phyloP scores from a whole-genome alignment of 179 eudicot species.

The Actinidia polygama region DNA sequence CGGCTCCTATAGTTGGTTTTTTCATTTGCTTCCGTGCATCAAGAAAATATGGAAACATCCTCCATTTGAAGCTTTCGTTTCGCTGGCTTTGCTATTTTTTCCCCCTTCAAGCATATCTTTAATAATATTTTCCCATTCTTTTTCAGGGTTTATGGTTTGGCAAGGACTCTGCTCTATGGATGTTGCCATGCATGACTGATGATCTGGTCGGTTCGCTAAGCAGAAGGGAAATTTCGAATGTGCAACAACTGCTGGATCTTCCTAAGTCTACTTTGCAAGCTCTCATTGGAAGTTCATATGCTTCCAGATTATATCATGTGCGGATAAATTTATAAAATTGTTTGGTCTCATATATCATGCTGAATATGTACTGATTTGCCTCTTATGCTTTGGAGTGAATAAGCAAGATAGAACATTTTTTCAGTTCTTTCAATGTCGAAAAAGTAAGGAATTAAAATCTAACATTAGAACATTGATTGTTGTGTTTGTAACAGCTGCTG shows the following conservation, averaged over 20 bases:
- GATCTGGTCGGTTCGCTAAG: constrained; percentile 55
- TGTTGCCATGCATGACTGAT: constrained; percentile 83
- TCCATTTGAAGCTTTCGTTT: not conserved
- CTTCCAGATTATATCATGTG: constrained; percentile 76
- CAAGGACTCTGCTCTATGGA: constrained; percentile 70
- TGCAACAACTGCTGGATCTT: constrained; percentile 75
- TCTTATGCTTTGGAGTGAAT: not conserved
- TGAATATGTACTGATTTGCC: constrained; percentile 1
- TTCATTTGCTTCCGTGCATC: not conserved
- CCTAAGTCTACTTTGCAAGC: constrained; percentile 54
- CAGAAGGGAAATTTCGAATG: constrained; percentile 54
- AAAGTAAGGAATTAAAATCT: not conserved
- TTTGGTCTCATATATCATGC: not conserved
- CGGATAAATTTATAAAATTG: not conserved
- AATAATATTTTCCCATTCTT: constrained; percentile 11
- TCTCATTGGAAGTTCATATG: constrained; percentile 51
- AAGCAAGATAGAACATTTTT: not conserved
- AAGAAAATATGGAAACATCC: not conserved
- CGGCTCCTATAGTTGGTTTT: not conserved
- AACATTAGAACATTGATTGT: not conserved
- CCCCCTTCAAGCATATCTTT: not conserved
- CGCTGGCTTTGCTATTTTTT: not conserved
- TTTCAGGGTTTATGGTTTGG: constrained; percentile 88
- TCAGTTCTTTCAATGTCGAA: not conserved
- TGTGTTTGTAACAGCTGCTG: not conserved